Evolutionary conservation across 768 basidiomycete genomes (phyloP), one percentile per base, ranked within the genome.

Genomic region (Lyophyllum decastes): DNA sequence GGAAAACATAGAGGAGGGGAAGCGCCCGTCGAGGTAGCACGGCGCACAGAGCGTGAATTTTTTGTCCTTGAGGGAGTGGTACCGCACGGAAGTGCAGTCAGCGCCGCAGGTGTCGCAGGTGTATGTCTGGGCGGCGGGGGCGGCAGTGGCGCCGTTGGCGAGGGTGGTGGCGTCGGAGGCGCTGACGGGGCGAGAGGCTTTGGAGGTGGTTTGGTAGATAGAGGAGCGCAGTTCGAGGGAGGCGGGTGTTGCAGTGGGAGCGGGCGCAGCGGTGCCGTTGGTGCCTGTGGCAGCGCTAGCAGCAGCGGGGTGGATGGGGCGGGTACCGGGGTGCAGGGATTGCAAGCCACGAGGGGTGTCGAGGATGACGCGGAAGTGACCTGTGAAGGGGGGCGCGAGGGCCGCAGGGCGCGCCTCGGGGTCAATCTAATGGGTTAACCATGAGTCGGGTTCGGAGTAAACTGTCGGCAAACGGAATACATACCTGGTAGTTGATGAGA

Each of bases 291-390:
- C 9, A 11, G 52, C 27, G 26, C 49, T 2, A 5, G 82, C 60
- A 12, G 73, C 68, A 40, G 74, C 74, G 14, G 79, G 76, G 53
- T 77, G 76, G 4, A 77, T 64, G 33, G 84, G 84, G 16, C 84
- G 82, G 9, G 88, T 89, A 2, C 91, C 90, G 2, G 92, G 86
- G 70, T 94, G 97, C 10, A 97, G 83, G 14, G 97, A 97, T 64
- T 95, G 93, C 1, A 99, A 83, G 14, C 97, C 97, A 46, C 94
- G 91, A 30, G 97, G 97, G 0, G 96, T 95, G 69, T 99, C 97
- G 63, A 98, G 86, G 52, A 97, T 87, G 67, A 99, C 93, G 57
- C 97, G 90, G 86, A 96, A 99, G 72, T 99, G 97, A 24, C 97
- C 97, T 1, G 97, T 98, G 74, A 98, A 98, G 24, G 97, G 97